Evolutionary conservation across 2,329 filamentous ascomycete species (phyloP), one percentile per base, ranked within the genome.

Genomic region (Phoma sp.): DNA sequence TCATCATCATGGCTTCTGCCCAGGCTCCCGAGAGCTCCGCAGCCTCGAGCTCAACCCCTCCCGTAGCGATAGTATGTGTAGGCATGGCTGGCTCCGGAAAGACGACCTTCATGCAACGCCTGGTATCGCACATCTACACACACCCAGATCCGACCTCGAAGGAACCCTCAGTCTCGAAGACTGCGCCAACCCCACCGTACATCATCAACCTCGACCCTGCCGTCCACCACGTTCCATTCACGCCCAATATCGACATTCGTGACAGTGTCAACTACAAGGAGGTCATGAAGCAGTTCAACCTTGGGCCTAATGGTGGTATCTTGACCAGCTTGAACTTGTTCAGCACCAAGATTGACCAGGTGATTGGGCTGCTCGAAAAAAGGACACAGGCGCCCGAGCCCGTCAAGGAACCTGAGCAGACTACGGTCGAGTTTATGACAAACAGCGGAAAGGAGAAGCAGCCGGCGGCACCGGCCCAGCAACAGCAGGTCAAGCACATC

Each of bases 51-150:
- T 55, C 64, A 3, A 47, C 62, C 25, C 44, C 63, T 2, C 90
- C 92, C 36, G 88, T 91, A 40, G 86, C 91, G 58, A 88, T 99
- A 57, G 92, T 98, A 69, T 97, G 93, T 76, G 88, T 99, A 43
- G 95, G 95, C 81, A 98, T 98, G 94, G 95, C 95, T 69, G 94
- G 95, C 68, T 96, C 92, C 15, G 95, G 95, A 70, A 99, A 99
- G 82, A 99, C 95, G n/a, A 99, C 96, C 0, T 99, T 99, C 74
- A 98, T 99, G 94, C 94, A 98, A 75, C 88, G 95, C 70, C 95
- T 99, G 70, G 97, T 97, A 76, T 89, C 94, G 0, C 85, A 99
- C 74, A 87, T 99, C 3, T 94, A 98, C 73, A 84, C 84, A 5
- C 85, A 93, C 69, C 86, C 88, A 55, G 85, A 88, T 17, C 71